These are phyloP conservation scores for Vaccinium darrowii DNA, from an alignment of 148 eudicot genomes.

Conservation along the genomic window DNA sequence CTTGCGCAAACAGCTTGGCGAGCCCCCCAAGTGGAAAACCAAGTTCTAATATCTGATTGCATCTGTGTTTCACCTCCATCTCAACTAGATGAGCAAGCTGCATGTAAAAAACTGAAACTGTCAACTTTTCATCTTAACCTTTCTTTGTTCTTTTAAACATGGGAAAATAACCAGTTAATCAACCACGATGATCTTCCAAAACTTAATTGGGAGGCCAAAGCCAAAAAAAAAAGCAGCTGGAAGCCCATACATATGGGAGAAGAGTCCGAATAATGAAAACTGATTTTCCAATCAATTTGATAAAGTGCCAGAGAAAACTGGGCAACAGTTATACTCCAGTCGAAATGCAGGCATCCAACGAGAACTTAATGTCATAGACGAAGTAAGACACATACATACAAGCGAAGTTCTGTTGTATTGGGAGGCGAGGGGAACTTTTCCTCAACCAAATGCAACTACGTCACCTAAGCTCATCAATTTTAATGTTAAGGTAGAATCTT, in stretches of 20 bases:
- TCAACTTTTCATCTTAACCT: neutral
- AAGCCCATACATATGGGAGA: neutral
- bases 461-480: no score
- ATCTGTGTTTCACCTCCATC: conserved; percentile 98
- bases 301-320: neutral
- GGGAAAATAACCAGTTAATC: neutral
- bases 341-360: neutral
- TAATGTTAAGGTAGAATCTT: neutral
- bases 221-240: neutral
- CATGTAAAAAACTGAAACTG: conserved; percentile 9
- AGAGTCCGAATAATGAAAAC: neutral
- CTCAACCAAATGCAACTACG: neutral
- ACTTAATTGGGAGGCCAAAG: neutral
- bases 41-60: conserved; percentile 87
- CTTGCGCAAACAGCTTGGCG: conserved; percentile 93
- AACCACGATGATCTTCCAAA: neutral
- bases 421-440: neutral
- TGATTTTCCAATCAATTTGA: neutral
- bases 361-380: neutral
- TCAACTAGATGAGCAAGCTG: conserved; percentile 93
- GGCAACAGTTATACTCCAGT: neutral
- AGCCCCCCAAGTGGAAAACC: conserved; percentile 91
- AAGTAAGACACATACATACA: neutral
- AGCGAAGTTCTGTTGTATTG: neutral
- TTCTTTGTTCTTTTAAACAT: neutral